Evolutionary conservation across 2,329 filamentous ascomycete genomes (phyloP), one percentile per base, ranked within the genome.

Genomic region (Diaporthe capsici): DNA sequence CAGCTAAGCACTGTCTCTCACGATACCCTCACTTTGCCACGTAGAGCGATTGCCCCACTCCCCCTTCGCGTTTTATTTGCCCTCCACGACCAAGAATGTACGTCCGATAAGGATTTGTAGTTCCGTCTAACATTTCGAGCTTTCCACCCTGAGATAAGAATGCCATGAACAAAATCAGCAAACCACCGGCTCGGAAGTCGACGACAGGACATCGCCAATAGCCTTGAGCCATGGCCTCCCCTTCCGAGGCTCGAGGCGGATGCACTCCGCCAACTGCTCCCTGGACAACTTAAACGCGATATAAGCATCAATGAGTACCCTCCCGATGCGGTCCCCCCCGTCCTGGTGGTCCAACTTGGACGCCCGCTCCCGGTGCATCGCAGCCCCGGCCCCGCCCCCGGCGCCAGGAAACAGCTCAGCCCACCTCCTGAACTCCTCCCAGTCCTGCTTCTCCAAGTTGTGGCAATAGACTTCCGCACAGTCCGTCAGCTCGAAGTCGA

Each of bases 241-340:
- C 34, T 9, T 20, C 39, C 75, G 63, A 8, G 75, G 75, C 55
- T 13, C 22, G 0, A 76, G n/a, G 1, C 25, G 61, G 25, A 75
- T 17, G 49, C 75, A 76, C 37, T 71, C 55, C 7, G 47, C 61
- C 28, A 76, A 17, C 55, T 75, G 73, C 6, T 22, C 70, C 15
- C 57, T 51, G 9, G 75, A 76, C 4, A 76, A 28, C 55, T 57
- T 71, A 39, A 73, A 76, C 28, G 73, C 47, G 42, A 75, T 70
- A 22, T 75, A 53, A 15, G 76, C 71, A 28, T 76, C 76, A 17
- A 76, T 74, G 4, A 77, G 74, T 6, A 51, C 51, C 49, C 65
- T 77, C 31, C 74, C 74, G 4, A 63, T 47, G 9, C 60, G 51
- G 22, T 76, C 76, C 3, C 22, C 20, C 17, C 42, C 22, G 25